Evolutionary conservation across 176 grass and related monocot genomes (phyloP), one percentile per base, ranked within the genome.

Genomic region (Oryza meyeriana): DNA sequence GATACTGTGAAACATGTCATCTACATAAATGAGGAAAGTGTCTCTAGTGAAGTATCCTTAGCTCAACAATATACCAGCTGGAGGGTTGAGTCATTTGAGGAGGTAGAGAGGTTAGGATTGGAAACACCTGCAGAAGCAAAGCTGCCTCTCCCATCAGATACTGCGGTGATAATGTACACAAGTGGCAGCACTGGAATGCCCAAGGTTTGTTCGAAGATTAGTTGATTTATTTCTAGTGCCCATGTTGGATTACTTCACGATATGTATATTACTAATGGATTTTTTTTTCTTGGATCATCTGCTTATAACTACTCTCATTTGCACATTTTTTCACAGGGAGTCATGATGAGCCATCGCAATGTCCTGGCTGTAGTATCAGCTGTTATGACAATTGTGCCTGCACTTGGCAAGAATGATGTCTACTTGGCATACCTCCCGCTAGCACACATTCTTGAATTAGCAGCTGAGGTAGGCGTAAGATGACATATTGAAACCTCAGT

Each of bases 101-200:
- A 99, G 66, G 79, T 99, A 88, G 88, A 93, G 84, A 93, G 76
- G 34, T 79, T 93, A 68, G 96, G 96, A 24, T 20, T 55, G 71
- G 90, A 93, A 86, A 83, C 84, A 36, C 93, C 88, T 76, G 69
- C 88, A 3, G 87, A 91, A 80, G 68, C 80, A 72, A 79, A 88
- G 61, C 64, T 95, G 40, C 96, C 96, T 82, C 72, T 86, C 20
- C 72, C 90, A 26, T 87, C 90, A 38, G 93, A 99, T 33, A 86
- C 87, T 71, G 96, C 96, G 41, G 93, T 99, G 71, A 90, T 99
- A 70, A 99, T 99, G 96, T 99, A 99, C 71, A 99, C 96, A 77
- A 99, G 96, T 75, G 96, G 96, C 28, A 99, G 93, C 80, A 99
- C 96, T 76, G 96, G 96, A 41, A 89, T 99, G 77, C 96, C 96